Evolutionary conservation across 768 basidiomycete species (phyloP), one percentile per base, ranked within the genome.

Genomic region (Kwoniella botswanensis): DNA sequence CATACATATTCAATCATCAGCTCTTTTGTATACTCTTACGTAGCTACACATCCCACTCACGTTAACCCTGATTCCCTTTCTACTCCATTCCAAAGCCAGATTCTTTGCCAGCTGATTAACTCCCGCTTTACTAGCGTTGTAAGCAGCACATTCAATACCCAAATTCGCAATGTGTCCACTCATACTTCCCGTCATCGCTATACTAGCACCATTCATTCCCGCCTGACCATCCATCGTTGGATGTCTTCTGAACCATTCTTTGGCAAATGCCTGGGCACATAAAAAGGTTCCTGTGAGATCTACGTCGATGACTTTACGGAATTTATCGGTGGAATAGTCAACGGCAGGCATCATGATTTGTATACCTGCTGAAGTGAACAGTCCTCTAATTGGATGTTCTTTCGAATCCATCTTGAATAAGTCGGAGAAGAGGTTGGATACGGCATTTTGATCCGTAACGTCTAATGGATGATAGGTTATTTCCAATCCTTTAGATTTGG

Each of bases 11-110:
- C 26, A 26, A 3, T 2, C 26, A 26, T 26, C 4, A 26, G 26
- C 26, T 26, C 26, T 26, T 26, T 26, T 26, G 26, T 26, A 26
- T 26, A 26, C 3, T 26, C 26, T 2, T 26, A 3, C 26, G 26
- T 2, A 26, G 26, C 26, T 26, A 26, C 26, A 26, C 2, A 41
- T 22, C 43, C 54, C 56, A 76, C 75, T 75, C 42, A 76, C 77
- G 71, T 82, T 83, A 59, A 77, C 74, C 21, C 82, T 53, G 13
- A 82, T 81, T 9, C 76, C 73, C 24, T 72, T 76, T 54, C 73
- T 69, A 29, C 81, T 79, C 76, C 82, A 81, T 66, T 84, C 83
- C 55, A 77, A 74, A 0, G 83, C 83, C 67, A 84, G 69, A 21
- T 75, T 79, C 65, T 77, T 75, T 50, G 78, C 79, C 58, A 84